A percentile compares a stretch with the other conserved stretches of the same genome.
These are phyloP conservation scores for Cinnamomum chago DNA, from an alignment of 164 flowering plant genomes.

Conservation along the genomic window DNA sequence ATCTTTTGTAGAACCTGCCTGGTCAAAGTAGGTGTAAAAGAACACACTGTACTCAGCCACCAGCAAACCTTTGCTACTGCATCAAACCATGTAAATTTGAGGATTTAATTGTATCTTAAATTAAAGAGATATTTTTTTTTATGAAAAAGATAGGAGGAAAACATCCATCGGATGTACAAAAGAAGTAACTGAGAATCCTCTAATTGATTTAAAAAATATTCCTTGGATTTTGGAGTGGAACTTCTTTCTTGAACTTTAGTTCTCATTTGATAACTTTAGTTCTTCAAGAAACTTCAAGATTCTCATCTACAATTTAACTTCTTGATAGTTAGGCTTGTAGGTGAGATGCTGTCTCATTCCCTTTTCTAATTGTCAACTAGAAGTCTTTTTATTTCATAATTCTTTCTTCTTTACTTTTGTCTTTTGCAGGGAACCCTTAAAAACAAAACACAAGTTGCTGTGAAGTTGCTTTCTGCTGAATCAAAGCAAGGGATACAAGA, in stretches of 20 bases:
- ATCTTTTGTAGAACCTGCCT: too few species aligned
- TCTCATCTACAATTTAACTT: neutral
- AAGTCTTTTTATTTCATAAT: neutral
- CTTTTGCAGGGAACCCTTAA: constrained; percentile 51
- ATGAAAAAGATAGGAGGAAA: too few species aligned
- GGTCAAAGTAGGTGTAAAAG: too few species aligned
- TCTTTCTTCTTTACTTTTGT: neutral
- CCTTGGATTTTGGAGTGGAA: too few species aligned
- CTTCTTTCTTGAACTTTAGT: neutral
- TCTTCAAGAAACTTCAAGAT: neutral
- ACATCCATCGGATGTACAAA: too few species aligned
- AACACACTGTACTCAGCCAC: too few species aligned
- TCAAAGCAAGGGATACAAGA: constrained; percentile 72
- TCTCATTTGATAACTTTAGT: neutral
- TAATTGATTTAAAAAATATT: too few species aligned
- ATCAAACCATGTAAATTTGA: too few species aligned
- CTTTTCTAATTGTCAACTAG: neutral
- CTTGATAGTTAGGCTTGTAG: neutral
- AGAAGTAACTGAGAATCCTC: too few species aligned
- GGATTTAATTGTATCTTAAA: too few species aligned
- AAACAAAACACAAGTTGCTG: constrained; percentile 51
- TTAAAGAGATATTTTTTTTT: too few species aligned
- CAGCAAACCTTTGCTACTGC: too few species aligned
- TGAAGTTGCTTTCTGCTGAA: constrained; percentile 58
- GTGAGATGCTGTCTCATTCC: neutral